Conservation (phyloP, 768 basidiomycete species). For the Termitomyces sp. region DNA sequence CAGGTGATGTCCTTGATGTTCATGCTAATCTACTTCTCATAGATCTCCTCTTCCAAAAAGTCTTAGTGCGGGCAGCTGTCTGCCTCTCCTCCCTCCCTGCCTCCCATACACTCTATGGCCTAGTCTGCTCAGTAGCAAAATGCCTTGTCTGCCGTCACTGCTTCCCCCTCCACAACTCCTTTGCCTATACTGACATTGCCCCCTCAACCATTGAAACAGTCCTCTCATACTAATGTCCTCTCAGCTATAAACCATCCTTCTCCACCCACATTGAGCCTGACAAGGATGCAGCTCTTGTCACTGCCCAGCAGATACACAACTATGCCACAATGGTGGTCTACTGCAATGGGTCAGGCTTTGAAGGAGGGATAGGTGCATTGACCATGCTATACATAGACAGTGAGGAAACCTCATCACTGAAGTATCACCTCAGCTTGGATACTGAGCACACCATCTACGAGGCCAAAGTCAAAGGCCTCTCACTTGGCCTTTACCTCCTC, state of each 20-base stretch:
- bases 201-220: conserved; percentile 2
- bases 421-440: conserved; percentile 4
- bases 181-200: not conserved
- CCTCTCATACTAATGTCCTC: not conserved
- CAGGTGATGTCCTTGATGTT: too few species aligned
- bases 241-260: too few species aligned
- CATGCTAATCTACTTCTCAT: too few species aligned
- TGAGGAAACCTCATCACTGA: not conserved
- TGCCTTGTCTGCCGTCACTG: conserved; percentile 4
- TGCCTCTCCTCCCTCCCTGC: too few species aligned
- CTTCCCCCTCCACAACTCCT: conserved; percentile 11
- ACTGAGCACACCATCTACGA: not conserved
- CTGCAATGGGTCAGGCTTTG: conserved; percentile 9
- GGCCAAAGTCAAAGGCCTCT: too few species aligned
- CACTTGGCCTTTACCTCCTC: too few species aligned
- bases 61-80: too few species aligned
- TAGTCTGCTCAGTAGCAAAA: not conserved
- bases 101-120: too few species aligned
- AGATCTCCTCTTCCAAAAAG: too few species aligned
- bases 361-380: conserved; percentile 8
- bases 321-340: not conserved
- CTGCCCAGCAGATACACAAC: not conserved
- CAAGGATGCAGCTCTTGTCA: not conserved
- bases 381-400: not conserved
- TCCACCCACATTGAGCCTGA: not conserved